A percentile compares a stretch with the other conserved stretches of the same genome.
phyloP scores from a whole-genome alignment of 768 basidiomycete genomes.

The Tulasnella sp. region DNA sequence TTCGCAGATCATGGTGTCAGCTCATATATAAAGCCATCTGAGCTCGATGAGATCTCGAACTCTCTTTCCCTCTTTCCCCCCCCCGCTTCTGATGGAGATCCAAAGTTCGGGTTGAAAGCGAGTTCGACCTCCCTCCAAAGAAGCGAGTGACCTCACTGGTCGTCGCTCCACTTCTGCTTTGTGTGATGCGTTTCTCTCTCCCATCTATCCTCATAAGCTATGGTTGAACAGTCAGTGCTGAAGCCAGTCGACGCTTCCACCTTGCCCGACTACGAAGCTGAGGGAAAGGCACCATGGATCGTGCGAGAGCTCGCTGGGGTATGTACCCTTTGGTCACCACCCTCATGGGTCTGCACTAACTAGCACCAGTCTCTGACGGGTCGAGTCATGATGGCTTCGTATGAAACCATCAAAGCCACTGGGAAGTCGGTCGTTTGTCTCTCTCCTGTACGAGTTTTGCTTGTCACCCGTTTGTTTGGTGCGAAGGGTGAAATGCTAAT shows the following conservation, averaged over 20 bases:
- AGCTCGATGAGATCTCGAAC: background rate
- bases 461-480: no score
- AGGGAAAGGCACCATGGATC: conserved; percentile 54
- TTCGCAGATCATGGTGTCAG: background rate
- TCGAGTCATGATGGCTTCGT: conserved; percentile 59
- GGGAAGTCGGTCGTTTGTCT: conserved; percentile 59
- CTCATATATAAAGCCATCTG: background rate
- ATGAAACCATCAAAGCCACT: conserved; percentile 57
- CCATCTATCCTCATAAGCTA: background rate
- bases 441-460: conserved; percentile 44
- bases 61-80: background rate
- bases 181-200: background rate
- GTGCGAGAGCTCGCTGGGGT: conserved; percentile 51
- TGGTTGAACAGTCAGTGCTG: conserved; percentile 24
- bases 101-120: background rate
- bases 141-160: no score
- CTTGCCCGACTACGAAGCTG: conserved; percentile 41
- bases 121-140: background rate
- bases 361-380: conserved; percentile 53
- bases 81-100: background rate
- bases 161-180: background rate
- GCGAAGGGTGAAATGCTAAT: no score
- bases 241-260: conserved; percentile 30
- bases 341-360: background rate
- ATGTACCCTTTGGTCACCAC: conserved; percentile 33